phyloP scores from a whole-genome alignment of 352 stramenopile species.

The Pythium chondricola region DNA sequence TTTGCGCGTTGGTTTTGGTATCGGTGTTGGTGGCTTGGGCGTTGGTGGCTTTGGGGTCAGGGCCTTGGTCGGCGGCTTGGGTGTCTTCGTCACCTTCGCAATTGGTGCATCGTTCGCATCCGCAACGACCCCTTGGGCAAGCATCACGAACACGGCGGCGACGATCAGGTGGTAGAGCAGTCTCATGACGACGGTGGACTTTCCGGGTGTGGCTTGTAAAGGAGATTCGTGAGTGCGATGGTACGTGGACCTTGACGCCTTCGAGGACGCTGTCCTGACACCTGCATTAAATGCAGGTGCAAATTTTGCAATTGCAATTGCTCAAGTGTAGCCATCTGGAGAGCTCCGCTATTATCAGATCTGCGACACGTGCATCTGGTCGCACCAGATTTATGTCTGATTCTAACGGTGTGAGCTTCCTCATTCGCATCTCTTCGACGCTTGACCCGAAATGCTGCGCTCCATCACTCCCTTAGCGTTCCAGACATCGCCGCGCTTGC shows the following conservation, averaged over 20 bases:
- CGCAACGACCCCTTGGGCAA: too few relatives aligned
- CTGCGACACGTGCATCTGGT: too few relatives aligned
- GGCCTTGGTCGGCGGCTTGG: not conserved
- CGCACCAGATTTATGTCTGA: too few relatives aligned
- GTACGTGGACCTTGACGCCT: too few relatives aligned
- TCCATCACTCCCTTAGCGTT: not conserved
- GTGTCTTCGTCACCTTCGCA: not conserved
- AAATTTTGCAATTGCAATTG: too few relatives aligned
- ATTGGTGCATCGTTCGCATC: not conserved
- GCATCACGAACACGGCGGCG: not conserved
- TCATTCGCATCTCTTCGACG: not conserved
- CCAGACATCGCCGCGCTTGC: not conserved
- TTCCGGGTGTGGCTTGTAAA: too few relatives aligned
- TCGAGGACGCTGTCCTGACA: too few relatives aligned
- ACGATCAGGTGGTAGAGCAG: slow-evolving; percentile 1
- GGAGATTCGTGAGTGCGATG: not conserved
- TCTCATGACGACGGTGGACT: not conserved
- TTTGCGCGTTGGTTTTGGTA: not conserved
- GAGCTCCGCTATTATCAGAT: too few relatives aligned
- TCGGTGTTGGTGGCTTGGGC: not conserved
- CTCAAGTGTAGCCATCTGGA: slow-evolving; percentile 2
- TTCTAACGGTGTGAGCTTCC: not conserved
- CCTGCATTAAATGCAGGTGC: too few relatives aligned
- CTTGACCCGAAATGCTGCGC: too few relatives aligned
- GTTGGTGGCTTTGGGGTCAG: not conserved